Evolutionary conservation across 306 rosid species (phyloP), one percentile per base, ranked within the genome.

Genomic region (Dalbergia cochinchinensis): DNA sequence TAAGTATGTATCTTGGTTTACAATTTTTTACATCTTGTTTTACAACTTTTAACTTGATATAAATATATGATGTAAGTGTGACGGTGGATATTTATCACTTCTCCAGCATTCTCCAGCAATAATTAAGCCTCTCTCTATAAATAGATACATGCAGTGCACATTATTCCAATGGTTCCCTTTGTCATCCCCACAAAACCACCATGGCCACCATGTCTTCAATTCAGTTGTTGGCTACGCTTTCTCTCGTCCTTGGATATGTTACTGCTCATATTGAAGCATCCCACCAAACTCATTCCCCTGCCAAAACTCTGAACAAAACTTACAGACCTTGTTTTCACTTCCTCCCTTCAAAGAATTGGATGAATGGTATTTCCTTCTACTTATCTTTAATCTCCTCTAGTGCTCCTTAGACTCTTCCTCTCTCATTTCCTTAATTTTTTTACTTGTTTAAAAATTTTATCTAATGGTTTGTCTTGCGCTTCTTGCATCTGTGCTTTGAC

Each of bases 271-370:
- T 39, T 58, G 78, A 86, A 63, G 80, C 76, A 68, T 80, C 71
- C 45, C 71, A 66, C 50, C 69, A 73, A 39, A 35, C 73, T 68
- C 59, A 13, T 71, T 41, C 62, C 41, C 79, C 61, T 37, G 45
- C 31, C 54, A 76, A 58, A 31, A 68, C 64, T 61, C 20, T 37
- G 50, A 64, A 67, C 72, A 84, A 82, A 73, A 83, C 86, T 68
- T 82, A 89, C 62, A 86, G 84, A 70, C 84, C 92, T 39, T 79
- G 86, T n/a, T 89, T 79, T 83, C 90, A 89, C 77, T 89, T 89
- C 71, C 88, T 80, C 59, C 92, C 92, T 77, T 82, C 73, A 45
- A 75, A 65, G 71, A 77, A 84, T 47, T 89, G 92, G 92, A 84
- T 89, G 83, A 89, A 89, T 69, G 92, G 92, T 80, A 63, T 37